Evolutionary conservation across 2,329 filamentous ascomycete genomes (phyloP), one percentile per base, ranked within the genome.

Genomic region (Thelonectria blattea): DNA sequence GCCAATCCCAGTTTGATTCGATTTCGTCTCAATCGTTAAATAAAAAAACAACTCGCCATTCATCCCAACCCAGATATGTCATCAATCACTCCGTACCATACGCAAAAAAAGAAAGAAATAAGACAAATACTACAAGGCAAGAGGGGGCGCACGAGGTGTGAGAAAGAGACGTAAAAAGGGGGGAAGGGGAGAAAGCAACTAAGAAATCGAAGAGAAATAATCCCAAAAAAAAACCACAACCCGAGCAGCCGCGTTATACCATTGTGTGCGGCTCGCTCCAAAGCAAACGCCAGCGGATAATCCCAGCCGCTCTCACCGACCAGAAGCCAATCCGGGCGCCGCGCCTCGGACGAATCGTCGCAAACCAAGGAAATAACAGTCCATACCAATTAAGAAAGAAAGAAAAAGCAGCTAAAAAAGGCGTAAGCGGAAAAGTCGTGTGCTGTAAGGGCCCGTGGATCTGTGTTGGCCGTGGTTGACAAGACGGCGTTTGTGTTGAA

Each of bases 221-320:
- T 47, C 27, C 5, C 41, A 47, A 47, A 54, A 55, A 57, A 30
- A 62, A n/a, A n/a, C n/a, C 45, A 22, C 52, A 52, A 27, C 46
- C 58, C 55, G n/a, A n/a, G n/a, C n/a, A 52, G 52, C 49, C 58
- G 39, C 52, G 53, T 15, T n/a, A 54, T 39, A 52, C 9, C 32
- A 52, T 58, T 9, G 49, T 53, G 57, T 59, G 58, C 55, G 54
- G 59, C 48, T 10, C 27, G 4, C 27, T 30, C 61, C 59, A 56
- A 12, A 52, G 48, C 22, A 66, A 70, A 70, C 66, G 68, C 68
- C 60, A 52, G 68, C 68, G 68, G 68, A 64, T 24, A 24, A 64
- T 66, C 66, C 73, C 66, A 73, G 72, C 71, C 73, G 73, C 74
- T 77, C 74, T 76, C 75, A 76, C 75, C 72, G 72, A 76, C 72